phyloP scores from a whole-genome alignment of 106 monocot genomes.

The Dendrobium catenatum region DNA sequence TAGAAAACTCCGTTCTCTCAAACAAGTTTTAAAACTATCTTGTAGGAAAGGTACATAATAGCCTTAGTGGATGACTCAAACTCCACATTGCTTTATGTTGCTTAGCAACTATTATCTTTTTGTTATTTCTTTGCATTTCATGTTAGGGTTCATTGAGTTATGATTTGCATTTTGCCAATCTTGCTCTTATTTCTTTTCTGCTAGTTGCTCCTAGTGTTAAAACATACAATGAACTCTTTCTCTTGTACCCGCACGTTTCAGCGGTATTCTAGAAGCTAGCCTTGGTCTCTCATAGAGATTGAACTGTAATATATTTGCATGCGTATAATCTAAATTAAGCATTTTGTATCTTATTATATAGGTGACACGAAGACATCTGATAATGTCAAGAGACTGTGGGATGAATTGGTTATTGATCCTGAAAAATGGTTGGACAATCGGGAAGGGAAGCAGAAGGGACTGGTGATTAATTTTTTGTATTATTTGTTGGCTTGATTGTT shows the following conservation, averaged over 20 bases:
- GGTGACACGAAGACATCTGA: background rate
- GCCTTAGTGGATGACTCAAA: no score
- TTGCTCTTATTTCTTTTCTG: background rate
- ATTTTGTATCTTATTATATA: background rate
- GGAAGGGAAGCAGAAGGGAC: constrained; percentile 42
- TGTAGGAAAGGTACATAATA: no score
- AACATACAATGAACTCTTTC: background rate
- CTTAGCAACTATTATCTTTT: background rate
- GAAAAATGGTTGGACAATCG: constrained; percentile 59
- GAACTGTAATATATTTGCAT: background rate
- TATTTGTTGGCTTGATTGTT: background rate
- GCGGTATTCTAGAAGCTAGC: background rate
- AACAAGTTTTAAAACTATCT: no score
- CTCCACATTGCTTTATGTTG: background rate
- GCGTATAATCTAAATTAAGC: background rate
- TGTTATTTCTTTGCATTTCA: background rate
- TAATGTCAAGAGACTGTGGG: constrained; percentile 32
- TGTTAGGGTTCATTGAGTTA: background rate
- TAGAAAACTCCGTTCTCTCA: no score
- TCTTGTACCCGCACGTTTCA: background rate
- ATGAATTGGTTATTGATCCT: constrained; percentile 40
- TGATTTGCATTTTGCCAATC: background rate
- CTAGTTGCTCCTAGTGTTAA: background rate
- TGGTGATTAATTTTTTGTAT: constrained; percentile 18
- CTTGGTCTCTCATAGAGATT: background rate